phyloP scores from a whole-genome alignment of 345 rosid species.

The Lepidium africanum region DNA sequence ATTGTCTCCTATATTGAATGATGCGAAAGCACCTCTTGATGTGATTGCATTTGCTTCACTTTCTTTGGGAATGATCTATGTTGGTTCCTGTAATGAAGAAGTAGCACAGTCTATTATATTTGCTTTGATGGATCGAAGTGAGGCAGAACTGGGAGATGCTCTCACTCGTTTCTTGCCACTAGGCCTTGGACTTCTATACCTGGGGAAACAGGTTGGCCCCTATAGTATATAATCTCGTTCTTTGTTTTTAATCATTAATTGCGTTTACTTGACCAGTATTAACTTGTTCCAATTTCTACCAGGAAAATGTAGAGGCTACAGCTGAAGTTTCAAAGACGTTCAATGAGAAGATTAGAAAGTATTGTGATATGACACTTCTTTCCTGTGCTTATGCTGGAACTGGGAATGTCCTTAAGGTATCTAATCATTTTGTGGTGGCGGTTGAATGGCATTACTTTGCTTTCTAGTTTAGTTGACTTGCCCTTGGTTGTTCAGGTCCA shows the following conservation, averaged over 20 bases:
- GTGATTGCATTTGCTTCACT: conserved; percentile 84
- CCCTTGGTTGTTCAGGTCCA: conserved; percentile 49
- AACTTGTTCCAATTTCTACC: conserved; percentile 13
- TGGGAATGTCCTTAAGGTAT: conserved; percentile 95
- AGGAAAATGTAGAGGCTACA: conserved; percentile 93
- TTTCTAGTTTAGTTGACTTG: conserved; percentile 12
- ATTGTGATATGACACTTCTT: conserved; percentile 82
- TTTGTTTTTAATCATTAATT: too few relatives aligned
- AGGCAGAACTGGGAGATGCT: conserved; percentile 78
- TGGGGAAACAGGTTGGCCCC: conserved; percentile 61
- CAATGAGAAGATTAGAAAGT: conserved; percentile 83
- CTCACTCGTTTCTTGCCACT: conserved; percentile 80
- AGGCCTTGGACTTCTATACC: conserved; percentile 92
- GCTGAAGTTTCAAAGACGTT: conserved; percentile 94
- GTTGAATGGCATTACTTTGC: conserved; percentile 4
- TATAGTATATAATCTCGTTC: too few relatives aligned
- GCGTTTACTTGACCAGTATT: too few relatives aligned
- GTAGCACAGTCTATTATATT: conserved; percentile 86
- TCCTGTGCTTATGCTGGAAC: conserved; percentile 99
- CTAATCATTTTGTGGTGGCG: conserved; percentile 4
- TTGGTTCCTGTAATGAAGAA: conserved; percentile 95
- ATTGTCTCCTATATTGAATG: conserved; percentile 61
- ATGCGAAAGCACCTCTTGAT: conserved; percentile 68
- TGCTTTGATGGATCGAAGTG: conserved; percentile 80
- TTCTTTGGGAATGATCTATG: conserved; percentile 82